These are phyloP conservation scores for Leccinum rimulosum DNA, from an alignment of 768 basidiomycete species.

Conservation along the genomic window DNA sequence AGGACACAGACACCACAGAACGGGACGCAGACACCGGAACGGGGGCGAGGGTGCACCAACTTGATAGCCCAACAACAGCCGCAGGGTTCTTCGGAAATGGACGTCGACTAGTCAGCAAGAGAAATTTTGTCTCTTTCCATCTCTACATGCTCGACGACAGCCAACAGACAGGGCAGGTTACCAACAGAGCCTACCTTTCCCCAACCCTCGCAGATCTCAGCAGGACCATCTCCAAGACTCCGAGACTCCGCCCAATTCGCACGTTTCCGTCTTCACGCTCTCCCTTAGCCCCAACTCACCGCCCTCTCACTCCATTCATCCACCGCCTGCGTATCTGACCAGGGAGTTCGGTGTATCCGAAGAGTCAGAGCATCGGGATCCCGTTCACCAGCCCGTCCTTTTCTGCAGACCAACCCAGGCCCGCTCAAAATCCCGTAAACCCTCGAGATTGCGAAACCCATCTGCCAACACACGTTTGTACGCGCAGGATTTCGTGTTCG, in stretches of 20 bases:
- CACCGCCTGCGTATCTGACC: constrained; percentile 55
- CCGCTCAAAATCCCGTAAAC: constrained; percentile 40
- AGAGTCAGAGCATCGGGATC: constrained; percentile 19
- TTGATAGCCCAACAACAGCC: constrained; percentile 10
- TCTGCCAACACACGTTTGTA: constrained; percentile 45
- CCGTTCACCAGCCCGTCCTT: constrained; percentile 10
- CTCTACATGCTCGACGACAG: background rate
- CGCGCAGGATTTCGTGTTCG: constrained; percentile 70
- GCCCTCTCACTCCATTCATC: constrained; percentile 29
- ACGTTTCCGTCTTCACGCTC: constrained; percentile 60
- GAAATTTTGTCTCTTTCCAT: background rate
- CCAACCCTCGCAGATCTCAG: constrained; percentile 61
- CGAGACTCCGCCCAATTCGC: constrained; percentile 54
- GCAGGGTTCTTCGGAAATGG: constrained; percentile 70
- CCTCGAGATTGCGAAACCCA: constrained; percentile 41
- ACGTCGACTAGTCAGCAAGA: constrained; percentile 61
- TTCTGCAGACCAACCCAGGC: constrained; percentile 20
- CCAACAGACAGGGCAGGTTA: background rate
- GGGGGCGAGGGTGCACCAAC: constrained; percentile 32
- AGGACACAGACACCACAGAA: constrained; percentile 74
- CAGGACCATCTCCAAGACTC: constrained; percentile 45
- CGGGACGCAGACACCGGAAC: constrained; percentile 57
- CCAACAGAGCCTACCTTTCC: constrained; percentile 19
- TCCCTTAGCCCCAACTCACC: constrained; percentile 37
- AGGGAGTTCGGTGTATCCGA: constrained; percentile 49